A percentile compares a stretch with the other conserved stretches of the same genome.
Evolutionary conservation across 2,329 filamentous ascomycete genomes (phyloP).

Genomic region (Botrytis fabae): DNA sequence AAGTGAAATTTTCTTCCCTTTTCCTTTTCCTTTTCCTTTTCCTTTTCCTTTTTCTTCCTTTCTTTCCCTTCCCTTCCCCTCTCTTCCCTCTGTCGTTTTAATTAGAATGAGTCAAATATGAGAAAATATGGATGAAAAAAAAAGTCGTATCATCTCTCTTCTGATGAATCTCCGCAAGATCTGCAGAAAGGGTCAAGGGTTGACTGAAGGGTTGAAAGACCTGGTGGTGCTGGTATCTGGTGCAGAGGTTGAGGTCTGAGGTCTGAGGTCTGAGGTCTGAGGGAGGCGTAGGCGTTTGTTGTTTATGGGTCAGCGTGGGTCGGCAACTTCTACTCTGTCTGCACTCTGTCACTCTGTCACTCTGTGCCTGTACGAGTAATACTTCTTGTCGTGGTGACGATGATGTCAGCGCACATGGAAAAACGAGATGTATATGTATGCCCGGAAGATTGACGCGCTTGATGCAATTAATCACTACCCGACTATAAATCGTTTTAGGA

Average conservation of each 20-base stretch:
- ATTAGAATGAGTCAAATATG: not conserved
- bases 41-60: not conserved
- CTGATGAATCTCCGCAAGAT: slow-evolving; percentile 1
- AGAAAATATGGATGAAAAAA: not conserved
- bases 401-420: not conserved
- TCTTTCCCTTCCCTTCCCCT: not conserved
- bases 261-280: too few relatives aligned
- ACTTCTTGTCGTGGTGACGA: not conserved
- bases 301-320: not conserved
- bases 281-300: not conserved
- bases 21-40: not conserved
- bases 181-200: slow-evolving; percentile 5
- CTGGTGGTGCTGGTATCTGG: not conserved
- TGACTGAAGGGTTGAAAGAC: not conserved
- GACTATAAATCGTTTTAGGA: not conserved
- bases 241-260: not conserved
- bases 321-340: not conserved
- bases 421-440: not conserved
- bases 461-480: not conserved
- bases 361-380: too few relatives aligned
- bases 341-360: too few relatives aligned
- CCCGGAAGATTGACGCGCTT: not conserved
- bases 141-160: not conserved
- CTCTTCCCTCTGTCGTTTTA: not conserved
- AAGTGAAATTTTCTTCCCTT: not conserved